A percentile compares a stretch with the other conserved stretches of the same genome.
Evolutionary conservation across 345 rosid genomes (phyloP).

Genomic region (Hibiscus syriacus): DNA sequence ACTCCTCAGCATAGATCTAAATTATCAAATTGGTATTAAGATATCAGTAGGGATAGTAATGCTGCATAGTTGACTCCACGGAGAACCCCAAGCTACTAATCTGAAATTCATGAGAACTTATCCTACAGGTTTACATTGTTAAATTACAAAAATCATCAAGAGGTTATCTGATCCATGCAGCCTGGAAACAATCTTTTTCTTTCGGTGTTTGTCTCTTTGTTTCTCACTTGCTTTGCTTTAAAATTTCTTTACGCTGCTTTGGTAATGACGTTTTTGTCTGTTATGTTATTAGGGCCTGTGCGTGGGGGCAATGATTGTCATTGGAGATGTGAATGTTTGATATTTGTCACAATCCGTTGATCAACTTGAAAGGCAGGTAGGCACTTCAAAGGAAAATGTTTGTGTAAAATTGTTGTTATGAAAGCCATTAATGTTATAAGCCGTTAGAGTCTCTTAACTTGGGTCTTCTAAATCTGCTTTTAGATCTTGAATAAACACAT

Average conservation of each 20-base stretch:
- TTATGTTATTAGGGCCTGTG: conserved; percentile 38
- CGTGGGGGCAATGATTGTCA: conserved; percentile 44
- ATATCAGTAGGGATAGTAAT: neutral
- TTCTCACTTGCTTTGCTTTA: neutral
- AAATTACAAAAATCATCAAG: neutral
- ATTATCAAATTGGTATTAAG: neutral
- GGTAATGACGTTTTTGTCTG: neutral
- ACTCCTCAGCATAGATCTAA: neutral
- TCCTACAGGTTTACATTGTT: neutral
- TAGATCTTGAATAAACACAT: neutral
- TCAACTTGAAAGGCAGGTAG: conserved; percentile 16
- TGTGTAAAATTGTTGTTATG: neutral
- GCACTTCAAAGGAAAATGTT: conserved; percentile 9
- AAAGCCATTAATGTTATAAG: neutral
- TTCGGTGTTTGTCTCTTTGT: neutral
- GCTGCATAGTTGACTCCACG: neutral
- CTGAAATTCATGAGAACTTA: neutral
- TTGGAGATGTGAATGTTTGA: conserved; percentile 1
- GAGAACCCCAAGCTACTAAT: neutral
- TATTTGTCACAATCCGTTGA: conserved; percentile 8
- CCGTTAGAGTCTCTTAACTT: conserved; percentile 7
- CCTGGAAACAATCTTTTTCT: neutral
- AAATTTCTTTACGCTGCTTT: neutral
- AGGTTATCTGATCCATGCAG: neutral
- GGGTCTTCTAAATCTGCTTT: conserved; percentile 13